phyloP scores from a whole-genome alignment of 768 basidiomycete species.

The Trametes cinnabarina region DNA sequence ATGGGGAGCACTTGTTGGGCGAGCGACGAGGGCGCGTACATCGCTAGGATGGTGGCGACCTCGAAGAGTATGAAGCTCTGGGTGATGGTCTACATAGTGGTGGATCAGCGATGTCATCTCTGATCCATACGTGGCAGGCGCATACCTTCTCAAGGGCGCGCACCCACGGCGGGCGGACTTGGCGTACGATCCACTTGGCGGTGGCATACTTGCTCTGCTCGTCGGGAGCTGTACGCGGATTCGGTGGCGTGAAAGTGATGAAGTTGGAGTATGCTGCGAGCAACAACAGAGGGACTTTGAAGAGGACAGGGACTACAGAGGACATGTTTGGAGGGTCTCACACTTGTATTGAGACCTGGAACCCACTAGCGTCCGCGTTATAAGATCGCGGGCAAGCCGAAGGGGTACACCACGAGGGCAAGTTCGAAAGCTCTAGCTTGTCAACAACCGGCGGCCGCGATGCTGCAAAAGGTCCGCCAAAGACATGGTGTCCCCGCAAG shows the following conservation, averaged over 20 bases:
- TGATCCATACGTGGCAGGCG: not conserved
- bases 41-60: slow-evolving; percentile 6
- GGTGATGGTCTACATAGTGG: not conserved
- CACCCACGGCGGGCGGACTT: slow-evolving; percentile 11
- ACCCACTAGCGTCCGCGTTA: not conserved
- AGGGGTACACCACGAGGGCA: not conserved
- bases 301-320: not conserved
- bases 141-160: slow-evolving; percentile 7
- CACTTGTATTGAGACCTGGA: no score
- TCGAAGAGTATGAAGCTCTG: slow-evolving; percentile 8
- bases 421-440: not conserved
- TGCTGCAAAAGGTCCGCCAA: not conserved
- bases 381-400: not conserved
- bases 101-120: not conserved
- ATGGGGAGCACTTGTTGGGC: not conserved
- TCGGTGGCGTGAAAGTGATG: slow-evolving; percentile 10
- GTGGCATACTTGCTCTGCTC: slow-evolving; percentile 10
- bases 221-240: slow-evolving; percentile 4
- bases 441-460: not conserved
- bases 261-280: slow-evolving; percentile 9
- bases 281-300: slow-evolving; percentile 5
- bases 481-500: not conserved
- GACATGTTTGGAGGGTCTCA: not conserved
- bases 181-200: slow-evolving; percentile 8
- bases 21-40: not conserved